Conservation (phyloP, 495 filamentous ascomycete genomes). For the Annulohypoxylon bovei region DNA sequence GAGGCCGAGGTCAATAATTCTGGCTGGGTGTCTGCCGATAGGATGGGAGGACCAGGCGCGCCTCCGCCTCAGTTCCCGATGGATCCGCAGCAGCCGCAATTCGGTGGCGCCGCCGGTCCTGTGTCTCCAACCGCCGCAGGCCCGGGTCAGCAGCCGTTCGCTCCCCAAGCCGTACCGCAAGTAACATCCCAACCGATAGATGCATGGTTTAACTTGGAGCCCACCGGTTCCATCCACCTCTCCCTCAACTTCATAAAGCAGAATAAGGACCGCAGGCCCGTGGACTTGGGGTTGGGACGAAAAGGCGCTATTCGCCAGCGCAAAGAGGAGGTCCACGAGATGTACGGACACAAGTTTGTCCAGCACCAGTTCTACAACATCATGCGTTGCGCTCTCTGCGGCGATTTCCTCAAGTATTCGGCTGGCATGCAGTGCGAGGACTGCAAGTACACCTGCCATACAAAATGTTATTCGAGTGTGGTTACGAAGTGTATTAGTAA, state of each 20-base stretch:
- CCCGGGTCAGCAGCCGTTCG: constrained; percentile 32
- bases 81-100: constrained; percentile 57
- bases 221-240: constrained; percentile 80
- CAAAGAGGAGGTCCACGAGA: constrained; percentile 97
- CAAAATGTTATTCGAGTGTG: constrained; percentile 95
- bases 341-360: constrained; percentile 98
- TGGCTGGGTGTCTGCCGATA: constrained; percentile 97
- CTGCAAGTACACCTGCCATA: constrained; percentile 99
- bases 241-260: constrained; percentile 86
- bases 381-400: constrained; percentile 98
- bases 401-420: constrained; percentile 97
- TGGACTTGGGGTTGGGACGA: constrained; percentile 89
- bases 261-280: constrained; percentile 65
- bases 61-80: constrained; percentile 65
- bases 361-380: constrained; percentile 99
- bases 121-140: constrained; percentile 39
- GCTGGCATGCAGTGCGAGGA: constrained; percentile 99
- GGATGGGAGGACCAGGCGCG: constrained; percentile 69
- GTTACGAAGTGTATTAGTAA: constrained; percentile 99
- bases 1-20: constrained; percentile 89
- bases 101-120: constrained; percentile 50
- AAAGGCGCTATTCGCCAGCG: constrained; percentile 96
- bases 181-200: constrained; percentile 79
- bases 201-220: constrained; percentile 96
- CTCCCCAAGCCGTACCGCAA: constrained; percentile 46